Base-by-base conservation (phyloP, 2,329 filamentous ascomycete genomes). In the Aureobasidium melanogenum region DNA sequence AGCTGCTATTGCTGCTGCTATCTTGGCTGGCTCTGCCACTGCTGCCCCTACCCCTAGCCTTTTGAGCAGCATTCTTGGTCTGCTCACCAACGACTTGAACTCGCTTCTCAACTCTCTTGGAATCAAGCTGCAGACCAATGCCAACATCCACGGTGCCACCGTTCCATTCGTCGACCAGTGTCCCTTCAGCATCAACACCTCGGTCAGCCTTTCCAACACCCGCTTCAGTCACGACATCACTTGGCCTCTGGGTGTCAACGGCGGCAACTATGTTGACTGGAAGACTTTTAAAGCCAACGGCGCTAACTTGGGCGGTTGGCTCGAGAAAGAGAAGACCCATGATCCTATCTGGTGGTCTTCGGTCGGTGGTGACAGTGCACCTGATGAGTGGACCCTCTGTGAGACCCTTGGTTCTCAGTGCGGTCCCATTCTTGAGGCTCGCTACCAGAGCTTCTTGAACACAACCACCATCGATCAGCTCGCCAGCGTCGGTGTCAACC, bases 391-490 rank as follows among this genome's bases (percentile, higher is more conserved):
- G 54, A 71, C 69, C 10, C 75, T 76, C 60, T 74, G 75, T 46
- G 51, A 61, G 14, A 71, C 69, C 6, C 46, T 62, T 3, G 68
- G 67, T 15, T 67, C 65, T 0, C 66, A 67, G 24, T 52, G 48
- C 10, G 48, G 48, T 26, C 22, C 30, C 22, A 34, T 52, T 12
- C 68, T 75, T 19, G 63, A 73, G 46, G 51, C 66, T 9, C 73
- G 74, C 58, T 75, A 73, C 72, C 66, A 63, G 36, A 69, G 63
- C 19, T 75, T 68, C 62, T 75, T 77, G 65, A 77, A 71, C 34
- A 69, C 76, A 59, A 64, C 68, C 3, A 76, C 79, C 62, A 75
- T 79, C 63, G 66, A 70, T 15, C 69, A 73, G 44, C 77, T 79
- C 54, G 68, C 66, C n/a, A 60, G 65, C 10, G 68, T 68, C 55